phyloP scores from a whole-genome alignment of 2,329 filamentous ascomycete species.

The Phoma sp. region DNA sequence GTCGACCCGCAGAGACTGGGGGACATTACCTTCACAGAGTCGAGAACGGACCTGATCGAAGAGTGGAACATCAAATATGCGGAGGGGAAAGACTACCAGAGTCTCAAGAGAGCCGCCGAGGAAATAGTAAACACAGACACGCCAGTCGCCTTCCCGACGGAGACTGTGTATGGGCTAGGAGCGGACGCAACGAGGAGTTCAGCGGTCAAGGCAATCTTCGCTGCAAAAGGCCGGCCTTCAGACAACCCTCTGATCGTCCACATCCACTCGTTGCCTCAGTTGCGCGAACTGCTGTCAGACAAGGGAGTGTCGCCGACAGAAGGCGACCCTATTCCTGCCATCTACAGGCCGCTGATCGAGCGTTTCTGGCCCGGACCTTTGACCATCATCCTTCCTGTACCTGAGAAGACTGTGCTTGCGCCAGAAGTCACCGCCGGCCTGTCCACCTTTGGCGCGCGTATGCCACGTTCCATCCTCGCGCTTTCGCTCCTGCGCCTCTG shows the following conservation, averaged over 20 bases:
- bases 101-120: constrained; percentile 69
- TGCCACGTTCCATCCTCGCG: constrained; percentile 86
- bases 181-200: constrained; percentile 87
- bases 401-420: constrained; percentile 72
- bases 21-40: constrained; percentile 37
- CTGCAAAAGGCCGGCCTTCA: constrained; percentile 85
- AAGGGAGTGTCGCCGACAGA: constrained; percentile 15
- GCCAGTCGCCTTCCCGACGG: constrained; percentile 94
- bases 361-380: constrained; percentile 94
- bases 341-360: constrained; percentile 79
- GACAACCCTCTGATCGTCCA: constrained; percentile 98
- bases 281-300: constrained; percentile 65
- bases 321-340: constrained; percentile 66
- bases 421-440: constrained; percentile 91
- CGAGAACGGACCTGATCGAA: constrained; percentile 43
- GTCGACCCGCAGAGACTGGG: constrained; percentile 52
- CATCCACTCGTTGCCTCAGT: constrained; percentile 79
- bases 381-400: constrained; percentile 85
- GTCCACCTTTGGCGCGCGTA: constrained; percentile 83
- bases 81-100: constrained; percentile 54
- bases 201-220: constrained; percentile 90
- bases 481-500: constrained; percentile 83
- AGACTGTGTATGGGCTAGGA: constrained; percentile 97
- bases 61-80: constrained; percentile 45
- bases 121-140: constrained; percentile 69